These are phyloP conservation scores for Reticulascus tulasneorum DNA, from an alignment of 2,329 filamentous ascomycete species.

Conservation along the genomic window DNA sequence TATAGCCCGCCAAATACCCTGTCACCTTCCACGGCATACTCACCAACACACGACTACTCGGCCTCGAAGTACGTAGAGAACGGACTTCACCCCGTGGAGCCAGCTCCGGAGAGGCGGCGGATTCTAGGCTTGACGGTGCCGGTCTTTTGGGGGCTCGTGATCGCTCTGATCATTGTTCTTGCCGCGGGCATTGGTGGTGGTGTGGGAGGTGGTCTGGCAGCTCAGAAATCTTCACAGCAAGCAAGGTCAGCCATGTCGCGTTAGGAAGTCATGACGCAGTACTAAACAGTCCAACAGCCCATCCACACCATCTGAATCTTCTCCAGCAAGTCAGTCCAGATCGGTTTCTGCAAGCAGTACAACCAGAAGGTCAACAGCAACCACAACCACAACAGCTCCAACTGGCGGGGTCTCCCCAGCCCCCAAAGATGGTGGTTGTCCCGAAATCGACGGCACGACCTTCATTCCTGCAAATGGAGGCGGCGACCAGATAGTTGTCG, in stretches of 20 bases:
- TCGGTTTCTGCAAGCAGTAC: background rate
- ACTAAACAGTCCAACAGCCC: background rate
- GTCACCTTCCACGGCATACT: background rate
- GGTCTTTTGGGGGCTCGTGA: conserved; percentile 14
- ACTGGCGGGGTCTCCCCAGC: conserved; percentile 7
- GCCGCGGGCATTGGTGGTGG: conserved; percentile 15
- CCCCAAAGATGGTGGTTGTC: conserved; percentile 15
- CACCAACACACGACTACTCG: background rate
- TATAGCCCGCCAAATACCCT: background rate
- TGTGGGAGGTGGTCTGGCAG: conserved; percentile 15
- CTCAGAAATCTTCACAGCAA: conserved; percentile 4
- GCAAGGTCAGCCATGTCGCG: conserved; percentile 1
- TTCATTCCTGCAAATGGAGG: conserved; percentile 11
- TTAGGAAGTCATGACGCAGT: too few relatives aligned
- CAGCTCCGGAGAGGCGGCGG: background rate
- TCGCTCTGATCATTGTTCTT: conserved; percentile 12
- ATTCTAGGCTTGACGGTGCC: conserved; percentile 16
- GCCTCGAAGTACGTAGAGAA: conserved; percentile 1
- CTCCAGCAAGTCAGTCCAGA: background rate
- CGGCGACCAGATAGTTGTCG: background rate
- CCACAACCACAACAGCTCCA: background rate
- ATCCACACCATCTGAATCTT: background rate
- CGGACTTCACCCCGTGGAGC: background rate
- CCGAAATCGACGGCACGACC: conserved; percentile 12
- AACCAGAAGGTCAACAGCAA: background rate